These are phyloP conservation scores for Cladosporium colombiae DNA, from an alignment of 2,329 filamentous ascomycete genomes.

Conservation along the genomic window DNA sequence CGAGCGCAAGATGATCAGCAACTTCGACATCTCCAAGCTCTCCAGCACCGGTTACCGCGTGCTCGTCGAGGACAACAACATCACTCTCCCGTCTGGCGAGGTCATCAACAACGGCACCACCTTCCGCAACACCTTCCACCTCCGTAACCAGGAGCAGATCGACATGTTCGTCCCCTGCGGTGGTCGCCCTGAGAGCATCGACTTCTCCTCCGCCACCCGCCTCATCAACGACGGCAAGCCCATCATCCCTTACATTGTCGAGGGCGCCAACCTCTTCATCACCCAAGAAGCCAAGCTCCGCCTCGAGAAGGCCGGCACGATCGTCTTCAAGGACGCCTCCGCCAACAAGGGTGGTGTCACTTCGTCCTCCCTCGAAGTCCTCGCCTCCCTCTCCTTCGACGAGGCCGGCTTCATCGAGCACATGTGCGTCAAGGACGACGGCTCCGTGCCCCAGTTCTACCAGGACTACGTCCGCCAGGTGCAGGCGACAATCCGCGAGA, in stretches of 20 bases:
- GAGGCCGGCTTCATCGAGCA: constrained; percentile 83
- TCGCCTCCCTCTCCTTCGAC: constrained; percentile 92
- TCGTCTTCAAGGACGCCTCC: constrained; percentile 96
- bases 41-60: constrained; percentile 88
- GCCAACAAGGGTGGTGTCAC: constrained; percentile 99
- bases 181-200: constrained; percentile 93
- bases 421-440: constrained; percentile 85
- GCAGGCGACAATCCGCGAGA: constrained; percentile 85
- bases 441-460: constrained; percentile 86
- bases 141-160: constrained; percentile 67
- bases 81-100: constrained; percentile 86
- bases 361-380: constrained; percentile 91
- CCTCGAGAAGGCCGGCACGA: constrained; percentile 89
- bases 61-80: constrained; percentile 84
- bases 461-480: constrained; percentile 88
- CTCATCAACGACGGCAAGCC: constrained; percentile 89
- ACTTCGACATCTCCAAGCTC: constrained; percentile 83
- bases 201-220: constrained; percentile 81
- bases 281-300: constrained; percentile 96
- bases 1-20: constrained; percentile 81
- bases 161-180: constrained; percentile 95
- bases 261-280: constrained; percentile 98
- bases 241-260: constrained; percentile 89
- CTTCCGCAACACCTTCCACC: constrained; percentile 97
- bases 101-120: constrained; percentile 84